Evolutionary conservation across 2,329 filamentous ascomycete species (phyloP), one percentile per base, ranked within the genome.

Genomic region (Sporothrix curviconia): DNA sequence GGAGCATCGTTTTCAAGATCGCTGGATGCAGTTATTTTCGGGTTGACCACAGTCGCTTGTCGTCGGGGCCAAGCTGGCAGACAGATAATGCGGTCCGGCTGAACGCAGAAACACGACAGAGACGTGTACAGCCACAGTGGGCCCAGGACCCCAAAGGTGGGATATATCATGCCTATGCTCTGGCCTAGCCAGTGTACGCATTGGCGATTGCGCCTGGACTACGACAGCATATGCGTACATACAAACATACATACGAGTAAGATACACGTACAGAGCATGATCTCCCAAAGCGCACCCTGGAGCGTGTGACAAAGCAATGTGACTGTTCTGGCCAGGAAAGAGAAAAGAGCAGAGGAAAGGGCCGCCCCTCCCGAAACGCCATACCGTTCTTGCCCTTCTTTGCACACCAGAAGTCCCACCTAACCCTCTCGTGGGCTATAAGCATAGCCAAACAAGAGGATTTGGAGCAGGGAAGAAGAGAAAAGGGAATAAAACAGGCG

Each of bases 101-200:
- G 37, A 53, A 53, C 24, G n/a, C 25, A 53, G 50, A 42, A 53
- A 53, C 22, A 28, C 49, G 12, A 46, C 25, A 46, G 43, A 46
- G 42, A 46, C 43, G 14, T 3, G n/a, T 7, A 49, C 30, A 49
- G 24, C 34, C n/a, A 36, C 14, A 11, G 37, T 12, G 25, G 37
- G 25, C 32, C 32, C 47, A 50, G 47, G 32, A 34, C 36, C 24
- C 6, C 47, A 8, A 5, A 17, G 25, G 12, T 17, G 17, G 25
- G 25, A 40, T 17, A 7, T 7, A 19, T 4, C 17, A 19, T n/a
- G 22, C 19, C n/a, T 17, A 36, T 6, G n/a, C 36, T 28, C 32
- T 39, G 34, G 49, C 34, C 37, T 30, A 39, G 49, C 49, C n/a
- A n/a, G 22, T 40, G 19, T 9, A 40, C 49, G 49, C 36, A 37